Conservation (phyloP, 768 basidiomycete genomes). For the Russula foetens region DNA sequence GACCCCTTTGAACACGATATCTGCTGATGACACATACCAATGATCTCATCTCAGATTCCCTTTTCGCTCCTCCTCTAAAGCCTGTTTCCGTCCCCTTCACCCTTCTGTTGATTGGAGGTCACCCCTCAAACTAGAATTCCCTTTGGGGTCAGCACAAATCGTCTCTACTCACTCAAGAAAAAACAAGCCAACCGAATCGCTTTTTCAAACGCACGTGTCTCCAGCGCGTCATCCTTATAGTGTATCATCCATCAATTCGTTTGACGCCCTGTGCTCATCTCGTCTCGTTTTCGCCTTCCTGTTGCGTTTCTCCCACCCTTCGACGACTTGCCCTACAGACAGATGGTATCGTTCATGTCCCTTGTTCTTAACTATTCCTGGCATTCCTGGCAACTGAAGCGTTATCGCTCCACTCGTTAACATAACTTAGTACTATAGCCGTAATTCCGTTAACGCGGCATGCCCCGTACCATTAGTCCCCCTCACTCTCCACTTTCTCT, state of each 20-base stretch:
- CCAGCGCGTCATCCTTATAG: neutral
- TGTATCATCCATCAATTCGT: neutral
- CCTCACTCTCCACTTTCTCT: neutral
- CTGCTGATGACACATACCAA: slow-evolving; percentile 4
- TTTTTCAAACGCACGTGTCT: slow-evolving; percentile 11
- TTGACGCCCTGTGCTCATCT: neutral
- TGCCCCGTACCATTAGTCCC: neutral
- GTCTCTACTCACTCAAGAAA: too few species aligned
- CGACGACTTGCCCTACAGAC: neutral
- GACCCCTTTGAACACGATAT: neutral
- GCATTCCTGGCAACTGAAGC: too few species aligned
- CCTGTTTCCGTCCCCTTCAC: neutral
- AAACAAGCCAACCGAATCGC: too few species aligned
- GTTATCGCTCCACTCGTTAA: neutral
- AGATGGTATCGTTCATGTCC: neutral
- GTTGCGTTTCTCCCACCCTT: neutral
- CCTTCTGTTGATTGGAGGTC: too few species aligned
- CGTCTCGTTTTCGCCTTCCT: neutral
- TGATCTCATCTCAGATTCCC: too few species aligned
- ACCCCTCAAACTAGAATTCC: too few species aligned
- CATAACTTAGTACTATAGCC: too few species aligned
- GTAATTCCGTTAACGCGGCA: too few species aligned
- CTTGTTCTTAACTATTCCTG: neutral
- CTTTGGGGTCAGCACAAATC: too few species aligned
- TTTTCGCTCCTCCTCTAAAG: slow-evolving; percentile 9